These are phyloP conservation scores for Penicillium sclerotigenum DNA, from an alignment of 2,329 filamentous ascomycete species.

Conservation along the genomic window DNA sequence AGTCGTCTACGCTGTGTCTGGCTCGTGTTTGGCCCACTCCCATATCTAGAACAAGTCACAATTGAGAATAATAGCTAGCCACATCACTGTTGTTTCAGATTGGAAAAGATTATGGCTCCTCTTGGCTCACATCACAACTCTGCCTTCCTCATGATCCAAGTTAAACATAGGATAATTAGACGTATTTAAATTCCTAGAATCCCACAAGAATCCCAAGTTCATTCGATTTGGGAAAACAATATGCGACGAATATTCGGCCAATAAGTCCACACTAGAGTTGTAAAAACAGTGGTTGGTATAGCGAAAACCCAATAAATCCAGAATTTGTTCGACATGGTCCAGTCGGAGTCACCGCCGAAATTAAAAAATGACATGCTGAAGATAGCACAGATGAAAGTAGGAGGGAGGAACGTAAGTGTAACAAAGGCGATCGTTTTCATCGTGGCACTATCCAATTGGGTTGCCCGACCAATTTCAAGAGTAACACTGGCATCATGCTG, in stretches of 20 bases:
- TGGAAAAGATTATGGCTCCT: not conserved
- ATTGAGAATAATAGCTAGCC: not conserved
- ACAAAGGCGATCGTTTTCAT: constrained; percentile 54
- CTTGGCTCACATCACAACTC: not conserved
- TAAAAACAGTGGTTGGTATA: constrained; percentile 23
- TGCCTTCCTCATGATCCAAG: not conserved
- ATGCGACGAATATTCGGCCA: constrained; percentile 10
- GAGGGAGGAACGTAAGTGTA: constrained; percentile 50
- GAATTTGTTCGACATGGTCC: constrained; percentile 24
- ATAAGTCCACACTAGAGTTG: constrained; percentile 18
- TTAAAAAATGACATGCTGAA: constrained; percentile 38
- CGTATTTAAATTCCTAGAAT: not conserved
- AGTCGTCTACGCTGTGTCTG: constrained; percentile 13
- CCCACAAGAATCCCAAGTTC: not conserved
- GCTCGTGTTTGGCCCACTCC: too few relatives aligned
- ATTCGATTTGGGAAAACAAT: not conserved
- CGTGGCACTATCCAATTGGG: constrained; percentile 46
- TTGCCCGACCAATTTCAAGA: constrained; percentile 29
- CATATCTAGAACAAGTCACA: not conserved
- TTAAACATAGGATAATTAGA: too few relatives aligned
- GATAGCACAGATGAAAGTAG: constrained; percentile 48
- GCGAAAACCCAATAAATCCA: constrained; percentile 34
- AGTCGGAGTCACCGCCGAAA: constrained; percentile 18
- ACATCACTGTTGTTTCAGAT: not conserved
- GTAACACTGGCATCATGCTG: constrained; percentile 25